Base-by-base conservation (phyloP, 768 basidiomycete species). In the Boletus speciosus region DNA sequence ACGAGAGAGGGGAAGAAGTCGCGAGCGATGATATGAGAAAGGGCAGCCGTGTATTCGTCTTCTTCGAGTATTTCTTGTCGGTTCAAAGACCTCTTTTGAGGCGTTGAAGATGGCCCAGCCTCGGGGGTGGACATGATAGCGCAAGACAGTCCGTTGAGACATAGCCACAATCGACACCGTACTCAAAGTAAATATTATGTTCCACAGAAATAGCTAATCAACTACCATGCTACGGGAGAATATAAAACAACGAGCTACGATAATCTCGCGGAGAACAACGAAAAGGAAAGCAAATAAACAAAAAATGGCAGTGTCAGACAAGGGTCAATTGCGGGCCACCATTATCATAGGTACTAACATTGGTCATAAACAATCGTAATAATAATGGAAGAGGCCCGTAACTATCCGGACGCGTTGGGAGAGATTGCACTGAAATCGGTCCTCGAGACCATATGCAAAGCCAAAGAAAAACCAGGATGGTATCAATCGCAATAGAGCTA, bases 1-100 rank as follows among this genome's bases (percentile, higher is more conserved):
- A 87, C 83, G 10, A 98, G 81, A 12, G 92, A 92, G 0, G 97
- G 97, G 66, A 98, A 99, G 80, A 99, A 99, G 73, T 98, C 96
- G 46, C 97, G 86, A 37, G 91, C 89, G 64, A 98, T 98, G 64
- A 98, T 98, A 44, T 85, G 81, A 11, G 91, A 92, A 21, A 99
- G 78, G 1, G 89, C 90, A 43, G 82, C 84, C 2, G 93, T 94
- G 70, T 98, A 98, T 67, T 94, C 93, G 58, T 98, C 97, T 76
- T 99, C 97, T 46, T 92, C 89, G 14, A 91, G 80, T 14, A 92
- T 78, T 12, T 78, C 64, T 63, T 93, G 90, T 14, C 77, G 74
- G 66, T 88, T 88, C 52, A 93, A 75, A 16, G 90, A 93, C 25
- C 79, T 81, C 58, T 75, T 73, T 23, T 64, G 46, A 0, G 55